Evolutionary conservation across 164 flowering plant genomes (phyloP).

Genomic region (Magnolia changhungtana): DNA sequence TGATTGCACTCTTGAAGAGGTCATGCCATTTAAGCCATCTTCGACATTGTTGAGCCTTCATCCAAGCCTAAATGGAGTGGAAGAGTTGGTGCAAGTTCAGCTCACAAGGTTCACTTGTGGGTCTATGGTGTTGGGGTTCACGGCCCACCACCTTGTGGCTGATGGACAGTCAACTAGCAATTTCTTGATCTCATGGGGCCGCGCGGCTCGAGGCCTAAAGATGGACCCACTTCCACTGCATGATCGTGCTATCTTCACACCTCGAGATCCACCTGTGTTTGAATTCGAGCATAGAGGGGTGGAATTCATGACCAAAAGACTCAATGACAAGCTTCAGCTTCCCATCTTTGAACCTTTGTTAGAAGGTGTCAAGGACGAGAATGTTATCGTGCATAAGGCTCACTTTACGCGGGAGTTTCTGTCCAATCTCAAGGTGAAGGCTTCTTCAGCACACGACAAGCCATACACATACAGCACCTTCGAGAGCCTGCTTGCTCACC

Average conservation of each 20-base stretch:
- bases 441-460: neutral
- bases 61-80: constrained; percentile 24
- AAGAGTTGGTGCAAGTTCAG: constrained; percentile 31
- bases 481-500: constrained; percentile 33
- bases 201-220: constrained; percentile 25
- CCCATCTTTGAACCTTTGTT: constrained; percentile 14
- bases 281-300: constrained; percentile 29
- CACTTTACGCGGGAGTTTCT: neutral
- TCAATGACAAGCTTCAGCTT: constrained; percentile 19
- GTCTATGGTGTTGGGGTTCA: constrained; percentile 27
- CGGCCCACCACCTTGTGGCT: constrained; percentile 28
- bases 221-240: constrained; percentile 20
- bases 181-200: constrained; percentile 34
- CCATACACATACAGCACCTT: constrained; percentile 22
- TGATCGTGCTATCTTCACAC: constrained; percentile 23
- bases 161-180: constrained; percentile 32
- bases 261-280: constrained; percentile 23
- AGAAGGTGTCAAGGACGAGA: constrained; percentile 19
- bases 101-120: constrained; percentile 39
- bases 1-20: constrained; percentile 12
- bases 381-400: constrained; percentile 7
- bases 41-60: constrained; percentile 20
- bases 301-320: constrained; percentile 15
- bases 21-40: constrained; percentile 5
- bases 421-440: constrained; percentile 10